Base-by-base conservation (phyloP, 306 rosid species). In the Arachis stenosperma region DNA sequence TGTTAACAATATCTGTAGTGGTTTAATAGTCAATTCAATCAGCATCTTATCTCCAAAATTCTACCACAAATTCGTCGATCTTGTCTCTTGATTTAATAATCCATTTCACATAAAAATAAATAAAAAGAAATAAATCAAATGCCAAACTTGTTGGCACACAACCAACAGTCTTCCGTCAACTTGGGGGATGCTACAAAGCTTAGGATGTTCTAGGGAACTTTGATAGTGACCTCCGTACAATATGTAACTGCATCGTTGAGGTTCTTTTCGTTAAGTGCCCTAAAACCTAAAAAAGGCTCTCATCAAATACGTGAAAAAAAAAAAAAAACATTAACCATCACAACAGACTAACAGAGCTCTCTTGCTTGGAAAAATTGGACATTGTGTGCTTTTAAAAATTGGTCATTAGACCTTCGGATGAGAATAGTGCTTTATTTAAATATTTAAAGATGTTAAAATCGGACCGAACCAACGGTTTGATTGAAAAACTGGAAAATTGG, bases 1-100 rank as follows among this genome's bases (percentile, higher is more conserved):
- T 53, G 14, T 54, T 57, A 11, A n/a, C 12, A 11, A 29, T 33
- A 33, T n/a, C 52, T 33, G 51, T 67, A 30, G 29, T 22, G 37
- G 30, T 39, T 67, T 70, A 47, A 13, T 71, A 36, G 82, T 84
- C 80, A 64, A 80, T 57, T 80, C 87, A 56, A 70, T 84, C 87
- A 42, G 6, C 80, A 55, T 80, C 84, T 60, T 74, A 80, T 84
- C 77, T 5, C 63, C 51, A 69, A 73, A 42, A 29, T 69, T 33
- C 27, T 33, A 68, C 55, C 51, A 68, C 57, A 77, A 65, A 11
- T 55, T 69, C 22, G 4, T 62, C 44, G 39, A 51, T 67, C 67
- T 71, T 66, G 46, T 67, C 79, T 55, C 7, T 2, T 17, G 9
- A n/a, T 14, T 43, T 40, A 77, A 61, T 72, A 69, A 40, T 30